phyloP scores from a whole-genome alignment of 2,329 filamentous ascomycete genomes.

The Diaporthe humulicola region DNA sequence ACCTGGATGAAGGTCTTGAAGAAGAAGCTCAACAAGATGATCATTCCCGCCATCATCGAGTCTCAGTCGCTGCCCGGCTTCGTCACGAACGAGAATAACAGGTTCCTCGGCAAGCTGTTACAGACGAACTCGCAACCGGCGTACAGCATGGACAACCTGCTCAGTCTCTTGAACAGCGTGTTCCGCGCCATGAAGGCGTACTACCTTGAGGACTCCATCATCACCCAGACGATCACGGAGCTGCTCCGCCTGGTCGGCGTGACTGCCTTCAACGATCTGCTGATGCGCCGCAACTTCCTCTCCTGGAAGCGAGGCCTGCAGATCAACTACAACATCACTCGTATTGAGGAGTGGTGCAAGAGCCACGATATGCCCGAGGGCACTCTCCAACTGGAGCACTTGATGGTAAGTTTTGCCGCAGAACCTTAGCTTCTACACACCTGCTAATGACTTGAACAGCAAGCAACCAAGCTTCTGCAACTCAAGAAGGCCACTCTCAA shows the following conservation, averaged over 20 bases:
- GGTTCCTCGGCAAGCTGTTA: slow-evolving; percentile 96
- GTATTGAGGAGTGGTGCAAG: slow-evolving; percentile 99
- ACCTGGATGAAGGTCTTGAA: slow-evolving; percentile 99
- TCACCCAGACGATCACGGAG: slow-evolving; percentile 95
- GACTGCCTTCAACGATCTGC: slow-evolving; percentile 96
- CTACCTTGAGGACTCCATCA: slow-evolving; percentile 95
- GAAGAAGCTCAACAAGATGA: slow-evolving; percentile 99
- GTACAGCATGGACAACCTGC: slow-evolving; percentile 99
- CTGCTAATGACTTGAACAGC: slow-evolving; percentile 63
- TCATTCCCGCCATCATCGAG: slow-evolving; percentile 98
- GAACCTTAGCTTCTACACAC: background rate
- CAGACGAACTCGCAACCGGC: slow-evolving; percentile 90
- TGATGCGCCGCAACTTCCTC: slow-evolving; percentile 98
- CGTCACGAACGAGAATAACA: slow-evolving; percentile 97
- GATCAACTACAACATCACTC: slow-evolving; percentile 99
- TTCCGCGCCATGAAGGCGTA: slow-evolving; percentile 99
- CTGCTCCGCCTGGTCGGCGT: slow-evolving; percentile 93
- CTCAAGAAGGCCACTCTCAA: slow-evolving; percentile 99
- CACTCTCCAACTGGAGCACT: slow-evolving; percentile 94
- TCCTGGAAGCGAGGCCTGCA: slow-evolving; percentile 99
- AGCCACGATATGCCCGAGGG: slow-evolving; percentile 99
- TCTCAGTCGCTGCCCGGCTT: slow-evolving; percentile 98
- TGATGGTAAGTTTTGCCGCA: slow-evolving; percentile 77
- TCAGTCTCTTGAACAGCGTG: slow-evolving; percentile 95
- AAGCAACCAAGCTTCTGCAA: slow-evolving; percentile 98